Percentiles rank a stretch among this genome's conserved stretches.
Conservation (phyloP, 2,329 filamentous ascomycete genomes). For the Alternaria brassicae region DNA sequence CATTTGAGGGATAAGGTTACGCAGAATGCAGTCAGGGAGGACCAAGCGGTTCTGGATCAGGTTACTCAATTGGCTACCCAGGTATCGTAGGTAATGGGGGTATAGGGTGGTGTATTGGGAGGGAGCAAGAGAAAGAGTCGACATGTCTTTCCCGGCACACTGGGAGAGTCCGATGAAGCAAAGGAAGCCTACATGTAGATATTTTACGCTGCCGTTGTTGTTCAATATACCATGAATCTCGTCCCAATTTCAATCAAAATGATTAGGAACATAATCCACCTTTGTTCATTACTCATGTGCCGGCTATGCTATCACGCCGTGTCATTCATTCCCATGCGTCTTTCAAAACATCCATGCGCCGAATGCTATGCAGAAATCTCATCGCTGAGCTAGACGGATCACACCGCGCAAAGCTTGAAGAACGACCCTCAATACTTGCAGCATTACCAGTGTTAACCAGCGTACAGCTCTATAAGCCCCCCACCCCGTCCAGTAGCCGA, state of each 20-base stretch:
- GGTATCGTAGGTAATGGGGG: constrained; percentile 12
- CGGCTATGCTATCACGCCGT: background rate
- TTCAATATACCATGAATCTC: no score
- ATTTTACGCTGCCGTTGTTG: background rate
- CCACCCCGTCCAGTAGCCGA: background rate
- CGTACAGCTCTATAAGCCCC: background rate
- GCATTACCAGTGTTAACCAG: background rate
- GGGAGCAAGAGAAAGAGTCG: background rate
- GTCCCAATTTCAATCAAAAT: background rate
- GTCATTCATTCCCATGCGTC: background rate
- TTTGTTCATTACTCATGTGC: background rate
- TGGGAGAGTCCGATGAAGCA: background rate
- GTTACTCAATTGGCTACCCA: constrained; percentile 48
- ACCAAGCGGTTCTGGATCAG: constrained; percentile 59
- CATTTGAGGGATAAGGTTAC: constrained; percentile 65
- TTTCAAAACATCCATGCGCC: background rate
- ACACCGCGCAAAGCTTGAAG: background rate
- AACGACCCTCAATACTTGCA: background rate
- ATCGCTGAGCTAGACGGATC: background rate
- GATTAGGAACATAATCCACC: background rate
- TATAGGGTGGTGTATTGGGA: background rate
- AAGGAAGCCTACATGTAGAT: no score
- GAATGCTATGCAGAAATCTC: constrained; percentile 3
- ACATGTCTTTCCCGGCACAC: background rate
- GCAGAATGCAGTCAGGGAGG: constrained; percentile 62